Evolutionary conservation across 345 rosid species (phyloP).

Genomic region (Limnanthes douglasii): DNA sequence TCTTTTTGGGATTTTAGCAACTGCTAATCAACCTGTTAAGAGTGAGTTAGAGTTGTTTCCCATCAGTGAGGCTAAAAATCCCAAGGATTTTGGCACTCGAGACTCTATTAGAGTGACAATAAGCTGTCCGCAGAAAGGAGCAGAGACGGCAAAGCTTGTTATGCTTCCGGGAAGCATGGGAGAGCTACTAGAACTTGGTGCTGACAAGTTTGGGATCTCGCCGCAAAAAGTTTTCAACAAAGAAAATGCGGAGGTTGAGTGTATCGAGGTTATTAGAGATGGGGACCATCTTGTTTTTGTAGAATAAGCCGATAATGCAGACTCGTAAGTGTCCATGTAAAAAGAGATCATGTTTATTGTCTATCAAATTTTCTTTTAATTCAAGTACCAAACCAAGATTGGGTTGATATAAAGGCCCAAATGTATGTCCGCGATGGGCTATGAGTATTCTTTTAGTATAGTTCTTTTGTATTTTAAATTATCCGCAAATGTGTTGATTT

Average conservation of each 20-base stretch:
- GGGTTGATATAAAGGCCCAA: too few species aligned
- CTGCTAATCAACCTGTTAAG: conserved; percentile 24
- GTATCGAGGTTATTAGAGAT: conserved; percentile 57
- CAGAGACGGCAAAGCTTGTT: conserved; percentile 31
- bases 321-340: too few species aligned
- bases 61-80: conserved; percentile 5
- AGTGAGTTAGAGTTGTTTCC: conserved; percentile 21
- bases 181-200: conserved; percentile 49
- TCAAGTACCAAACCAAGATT: too few species aligned
- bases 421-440: too few species aligned
- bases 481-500: too few species aligned
- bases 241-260: conserved; percentile 60
- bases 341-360: too few species aligned
- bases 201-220: conserved; percentile 35
- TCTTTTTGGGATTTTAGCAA: conserved; percentile 55
- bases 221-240: conserved; percentile 31
- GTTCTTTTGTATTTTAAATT: too few species aligned
- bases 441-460: too few species aligned
- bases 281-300: conserved; percentile 64
- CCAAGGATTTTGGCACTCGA: conserved; percentile 1
- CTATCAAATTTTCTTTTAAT: too few species aligned
- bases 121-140: conserved; percentile 45
- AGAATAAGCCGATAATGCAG: too few species aligned
- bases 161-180: conserved; percentile 43
- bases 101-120: conserved; percentile 40